Percentiles rank a stretch among this genome's conserved stretches.
Evolutionary conservation across 148 eudicot genomes (phyloP).

Genomic region (Rhododendron molle): DNA sequence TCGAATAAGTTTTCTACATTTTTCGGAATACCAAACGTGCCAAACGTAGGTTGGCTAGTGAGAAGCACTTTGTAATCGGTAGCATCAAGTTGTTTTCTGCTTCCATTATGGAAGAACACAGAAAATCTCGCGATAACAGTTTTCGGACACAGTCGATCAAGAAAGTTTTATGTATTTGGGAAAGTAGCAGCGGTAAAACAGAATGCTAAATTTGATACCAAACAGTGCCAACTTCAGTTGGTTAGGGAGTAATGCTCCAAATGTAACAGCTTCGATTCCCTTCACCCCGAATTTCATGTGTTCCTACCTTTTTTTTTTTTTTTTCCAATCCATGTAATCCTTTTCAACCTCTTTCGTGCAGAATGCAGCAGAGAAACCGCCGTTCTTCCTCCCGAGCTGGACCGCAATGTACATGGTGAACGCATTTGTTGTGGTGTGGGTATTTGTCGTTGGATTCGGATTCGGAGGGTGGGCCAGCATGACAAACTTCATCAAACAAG

Average conservation of each 20-base stretch:
- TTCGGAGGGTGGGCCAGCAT: conserved; percentile 75
- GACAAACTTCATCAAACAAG: conserved; percentile 48
- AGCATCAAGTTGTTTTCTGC: neutral
- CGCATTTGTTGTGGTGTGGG: conserved; percentile 53
- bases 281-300: neutral
- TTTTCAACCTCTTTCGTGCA: conserved; percentile 16
- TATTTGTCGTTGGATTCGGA: conserved; percentile 50
- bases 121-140: no score
- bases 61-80: neutral
- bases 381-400: conserved; percentile 52
- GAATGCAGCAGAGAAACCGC: conserved; percentile 70
- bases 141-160: no score
- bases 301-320: neutral
- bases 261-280: neutral
- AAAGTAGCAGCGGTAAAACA: neutral
- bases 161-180: neutral
- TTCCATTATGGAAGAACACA: neutral
- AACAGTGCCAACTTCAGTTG: neutral
- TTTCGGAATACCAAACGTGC: neutral
- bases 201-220: neutral
- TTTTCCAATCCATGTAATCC: neutral
- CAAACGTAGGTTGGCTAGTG: neutral
- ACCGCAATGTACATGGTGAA: conserved; percentile 43
- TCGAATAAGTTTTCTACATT: no score
- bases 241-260: neutral